Base-by-base conservation (phyloP, 306 rosid species). In the Ormosia emarginata region DNA sequence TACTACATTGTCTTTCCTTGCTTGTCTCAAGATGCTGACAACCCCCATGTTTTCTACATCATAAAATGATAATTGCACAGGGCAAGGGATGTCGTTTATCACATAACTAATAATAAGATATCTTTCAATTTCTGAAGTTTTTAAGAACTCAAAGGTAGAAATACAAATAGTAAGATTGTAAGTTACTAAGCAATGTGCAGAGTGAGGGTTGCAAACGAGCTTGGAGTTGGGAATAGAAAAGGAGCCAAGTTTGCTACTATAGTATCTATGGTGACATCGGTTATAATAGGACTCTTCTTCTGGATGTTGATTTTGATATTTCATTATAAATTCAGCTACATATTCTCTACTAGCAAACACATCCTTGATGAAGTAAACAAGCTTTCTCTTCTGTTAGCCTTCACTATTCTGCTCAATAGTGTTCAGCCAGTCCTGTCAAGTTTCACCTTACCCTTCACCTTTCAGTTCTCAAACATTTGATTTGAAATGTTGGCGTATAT, bases 161-260 rank as follows among this genome's bases (percentile, higher is more conserved):
- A 49, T 3, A 4, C 6, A 62, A 50, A 12, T 64, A 52, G 2
- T 78, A 14, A 78, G 13, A 55, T n/a, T 40, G 40, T 2, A 24
- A 17, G 18, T 64, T 14, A 59, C 8, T 12, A 63, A 18, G 65
- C 37, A 71, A 29, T n/a, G 0, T 67, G 66, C 82, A 92, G 98
- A 86, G 98, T 92, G 75, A 87, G 98, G 73, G 98, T 94, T 8
- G 92, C 97, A 44, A 91, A 92, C 56, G 98, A 94, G 79, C 94
- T 94, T 6, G 98, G 97, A 80, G 94, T 93, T 53, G 96, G 97
- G 33, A 94, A 92, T 41, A 93, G 94, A 1, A 90, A 81, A 82
- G 94, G 88, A 59, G 98, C 98, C 15, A 89, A 83, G 52, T 92
- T 92, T 86, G 98, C 98, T 0, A 91, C 97, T 0, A 58, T 0